A percentile compares a stretch with the other conserved stretches of the same genome.
Conservation (phyloP, 495 filamentous ascomycete genomes). For the Neurospora intermedia region DNA sequence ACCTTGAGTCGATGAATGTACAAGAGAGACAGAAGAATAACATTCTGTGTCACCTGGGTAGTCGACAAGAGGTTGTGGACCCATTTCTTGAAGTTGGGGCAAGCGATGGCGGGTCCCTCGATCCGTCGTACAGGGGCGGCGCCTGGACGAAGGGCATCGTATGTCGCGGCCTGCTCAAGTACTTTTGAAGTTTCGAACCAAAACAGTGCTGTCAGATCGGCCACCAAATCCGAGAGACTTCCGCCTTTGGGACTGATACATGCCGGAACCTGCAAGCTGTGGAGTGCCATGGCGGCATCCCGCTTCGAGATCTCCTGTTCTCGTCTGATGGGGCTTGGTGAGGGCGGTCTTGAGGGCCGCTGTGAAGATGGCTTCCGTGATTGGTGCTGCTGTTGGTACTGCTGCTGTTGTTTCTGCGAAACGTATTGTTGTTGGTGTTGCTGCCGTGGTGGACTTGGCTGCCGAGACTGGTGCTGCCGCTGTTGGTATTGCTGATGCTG, state of each 20-base stretch:
- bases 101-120: conserved; percentile 62
- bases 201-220: conserved; percentile 92
- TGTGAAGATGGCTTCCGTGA: conserved; percentile 18
- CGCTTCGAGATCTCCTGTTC: conserved; percentile 19
- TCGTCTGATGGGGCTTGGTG: conserved; percentile 15
- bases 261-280: conserved; percentile 58
- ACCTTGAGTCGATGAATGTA: conserved; percentile 93
- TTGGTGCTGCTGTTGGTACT: conserved; percentile 5
- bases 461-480: conserved; percentile 15
- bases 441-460: conserved; percentile 14
- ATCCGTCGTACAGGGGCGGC: conserved; percentile 40
- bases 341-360: conserved; percentile 23
- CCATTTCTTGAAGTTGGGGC: conserved; percentile 82
- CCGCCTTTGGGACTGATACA: conserved; percentile 66
- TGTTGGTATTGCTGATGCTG: conserved; percentile 1
- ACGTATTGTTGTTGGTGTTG: background rate
- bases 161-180: conserved; percentile 60
- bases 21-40: conserved; percentile 79
- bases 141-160: conserved; percentile 31
- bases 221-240: conserved; percentile 70
- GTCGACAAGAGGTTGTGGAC: conserved; percentile 81
- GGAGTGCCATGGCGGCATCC: conserved; percentile 40
- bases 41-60: conserved; percentile 95
- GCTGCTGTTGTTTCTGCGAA: background rate
- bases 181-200: conserved; percentile 92